phyloP scores from a whole-genome alignment of 257 asterid genomes.

The Fraxinus anomala region DNA sequence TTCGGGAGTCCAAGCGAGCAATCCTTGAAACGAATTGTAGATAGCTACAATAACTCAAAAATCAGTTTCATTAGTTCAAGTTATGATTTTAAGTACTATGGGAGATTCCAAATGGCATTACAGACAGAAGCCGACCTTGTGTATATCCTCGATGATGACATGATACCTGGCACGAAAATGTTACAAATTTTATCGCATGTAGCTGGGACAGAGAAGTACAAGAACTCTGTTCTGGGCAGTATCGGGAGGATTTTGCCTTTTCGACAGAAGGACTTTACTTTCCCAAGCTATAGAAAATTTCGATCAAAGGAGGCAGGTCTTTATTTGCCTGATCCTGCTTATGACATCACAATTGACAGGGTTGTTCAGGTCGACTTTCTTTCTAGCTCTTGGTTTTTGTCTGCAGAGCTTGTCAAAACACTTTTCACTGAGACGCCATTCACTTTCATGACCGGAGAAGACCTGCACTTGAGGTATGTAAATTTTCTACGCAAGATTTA shows the following conservation, averaged over 20 bases:
- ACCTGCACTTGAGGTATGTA: constrained; percentile 79
- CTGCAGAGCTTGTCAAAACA: constrained; percentile 85
- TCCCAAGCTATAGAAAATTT: constrained; percentile 88
- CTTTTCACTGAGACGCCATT: constrained; percentile 83
- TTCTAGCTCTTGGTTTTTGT: constrained; percentile 93
- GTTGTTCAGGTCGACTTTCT: constrained; percentile 93
- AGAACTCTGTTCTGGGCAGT: constrained; percentile 84
- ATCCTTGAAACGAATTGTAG: constrained; percentile 56
- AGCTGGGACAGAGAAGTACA: constrained; percentile 85
- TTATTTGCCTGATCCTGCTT: constrained; percentile 96
- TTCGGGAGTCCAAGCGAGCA: constrained; percentile 86
- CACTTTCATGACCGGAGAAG: constrained; percentile 93
- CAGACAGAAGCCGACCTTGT: constrained; percentile 86
- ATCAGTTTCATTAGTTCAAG: constrained; percentile 78
- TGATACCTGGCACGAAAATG: constrained; percentile 92
- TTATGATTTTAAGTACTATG: constrained; percentile 91
- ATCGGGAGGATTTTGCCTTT: constrained; percentile 95
- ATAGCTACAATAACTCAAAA: constrained; percentile 63
- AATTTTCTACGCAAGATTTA: neutral
- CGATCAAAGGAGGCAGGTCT: constrained; percentile 91
- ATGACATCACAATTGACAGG: constrained; percentile 64
- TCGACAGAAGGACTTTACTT: constrained; percentile 70
- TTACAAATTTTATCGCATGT: constrained; percentile 75
- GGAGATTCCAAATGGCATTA: constrained; percentile 88
- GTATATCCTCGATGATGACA: constrained; percentile 83